Percentiles rank a stretch among this genome's conserved stretches.
These are phyloP conservation scores for Claviceps humidiphila DNA, from an alignment of 2,329 filamentous ascomycete genomes.

Conservation along the genomic window DNA sequence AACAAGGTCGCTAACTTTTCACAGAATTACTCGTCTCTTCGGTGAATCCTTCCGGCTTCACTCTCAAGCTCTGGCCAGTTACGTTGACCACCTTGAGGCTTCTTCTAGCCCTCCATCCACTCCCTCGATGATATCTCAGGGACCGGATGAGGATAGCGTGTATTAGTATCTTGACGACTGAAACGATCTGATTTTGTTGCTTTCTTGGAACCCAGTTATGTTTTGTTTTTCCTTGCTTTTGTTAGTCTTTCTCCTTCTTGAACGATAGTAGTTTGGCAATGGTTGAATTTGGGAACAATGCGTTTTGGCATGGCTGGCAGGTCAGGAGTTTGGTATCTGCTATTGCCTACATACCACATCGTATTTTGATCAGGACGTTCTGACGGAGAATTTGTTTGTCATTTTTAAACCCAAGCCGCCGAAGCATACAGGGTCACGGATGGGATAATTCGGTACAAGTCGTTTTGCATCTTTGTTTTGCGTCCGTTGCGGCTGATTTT, in stretches of 20 bases:
- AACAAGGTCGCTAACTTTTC: constrained; percentile 9
- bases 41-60: constrained; percentile 96
- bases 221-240: background rate
- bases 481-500: constrained; percentile 20
- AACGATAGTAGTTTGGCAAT: background rate
- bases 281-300: background rate
- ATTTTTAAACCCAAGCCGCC: constrained; percentile 16
- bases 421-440: constrained; percentile 13
- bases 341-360: constrained; percentile 11
- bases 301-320: constrained; percentile 8
- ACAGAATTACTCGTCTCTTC: constrained; percentile 84
- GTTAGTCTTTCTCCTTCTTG: background rate
- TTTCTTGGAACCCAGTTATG: background rate
- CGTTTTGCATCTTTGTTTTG: constrained; percentile 3
- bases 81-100: constrained; percentile 70
- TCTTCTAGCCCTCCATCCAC: constrained; percentile 52
- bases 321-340: constrained; percentile 12
- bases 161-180: constrained; percentile 44
- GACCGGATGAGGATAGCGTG: constrained; percentile 58
- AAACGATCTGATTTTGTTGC: constrained; percentile 24
- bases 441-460: constrained; percentile 12
- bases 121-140: constrained; percentile 59
- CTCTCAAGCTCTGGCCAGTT: constrained; percentile 85
- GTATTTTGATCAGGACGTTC: constrained; percentile 4
- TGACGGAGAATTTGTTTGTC: constrained; percentile 11